phyloP scores from a whole-genome alignment of 257 asterid species.

The Scutellaria baicalensis region DNA sequence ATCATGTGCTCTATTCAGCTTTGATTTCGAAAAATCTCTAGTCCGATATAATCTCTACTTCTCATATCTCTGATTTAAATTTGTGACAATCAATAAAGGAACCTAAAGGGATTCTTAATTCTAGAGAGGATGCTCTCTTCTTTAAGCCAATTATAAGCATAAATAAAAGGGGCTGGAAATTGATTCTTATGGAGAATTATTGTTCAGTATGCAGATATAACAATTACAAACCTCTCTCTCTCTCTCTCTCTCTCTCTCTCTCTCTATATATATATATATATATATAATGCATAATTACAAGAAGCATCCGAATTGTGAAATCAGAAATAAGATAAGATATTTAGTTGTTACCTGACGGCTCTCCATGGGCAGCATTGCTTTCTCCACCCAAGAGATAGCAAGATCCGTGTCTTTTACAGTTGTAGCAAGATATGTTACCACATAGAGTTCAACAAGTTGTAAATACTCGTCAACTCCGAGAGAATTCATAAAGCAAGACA shows the following conservation, averaged over 20 bases:
- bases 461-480: conserved; percentile 52
- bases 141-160: background rate
- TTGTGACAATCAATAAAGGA: background rate
- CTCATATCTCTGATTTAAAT: background rate
- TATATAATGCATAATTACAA: background rate
- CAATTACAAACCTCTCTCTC: too few species aligned
- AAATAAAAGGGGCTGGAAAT: background rate
- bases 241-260: too few species aligned
- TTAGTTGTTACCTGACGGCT: conserved; percentile 60
- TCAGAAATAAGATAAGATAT: background rate
- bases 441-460: conserved; percentile 75
- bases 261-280: background rate
- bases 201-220: background rate
- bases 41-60: background rate
- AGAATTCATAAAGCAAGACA: conserved; percentile 26
- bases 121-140: background rate
- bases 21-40: background rate
- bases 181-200: background rate
- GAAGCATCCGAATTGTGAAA: conserved; percentile 1
- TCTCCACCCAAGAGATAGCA: conserved; percentile 84
- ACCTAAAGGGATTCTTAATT: background rate
- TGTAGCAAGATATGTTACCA: conserved; percentile 46
- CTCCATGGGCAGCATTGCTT: conserved; percentile 57
- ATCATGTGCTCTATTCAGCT: background rate
- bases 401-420: conserved; percentile 39